Evolutionary conservation across 495 filamentous ascomycete species (phyloP).

Genomic region (Neurospora sp.): DNA sequence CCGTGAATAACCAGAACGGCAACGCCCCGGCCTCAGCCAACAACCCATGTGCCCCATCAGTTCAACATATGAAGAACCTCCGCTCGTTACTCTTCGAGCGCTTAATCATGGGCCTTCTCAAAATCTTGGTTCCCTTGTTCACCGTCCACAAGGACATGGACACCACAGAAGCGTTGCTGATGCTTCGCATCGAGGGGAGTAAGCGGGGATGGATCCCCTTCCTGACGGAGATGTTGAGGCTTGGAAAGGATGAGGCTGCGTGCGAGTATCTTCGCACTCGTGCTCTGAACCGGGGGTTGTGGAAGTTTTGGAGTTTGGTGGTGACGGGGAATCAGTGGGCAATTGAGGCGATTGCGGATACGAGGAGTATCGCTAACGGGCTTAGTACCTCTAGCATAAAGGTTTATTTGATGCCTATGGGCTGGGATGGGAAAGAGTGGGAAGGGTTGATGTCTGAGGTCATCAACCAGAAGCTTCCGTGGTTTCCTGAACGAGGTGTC

Average conservation of each 20-base stretch:
- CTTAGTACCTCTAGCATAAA: not conserved
- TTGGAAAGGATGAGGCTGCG: not conserved
- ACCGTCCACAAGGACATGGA: not conserved
- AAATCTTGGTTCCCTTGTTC: not conserved
- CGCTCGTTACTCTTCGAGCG: not conserved
- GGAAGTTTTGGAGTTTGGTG: not conserved
- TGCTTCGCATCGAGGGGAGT: not conserved
- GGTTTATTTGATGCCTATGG: not conserved
- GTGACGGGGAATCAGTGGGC: not conserved
- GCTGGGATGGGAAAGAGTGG: not conserved
- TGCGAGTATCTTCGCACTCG: not conserved
- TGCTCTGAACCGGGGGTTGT: not conserved
- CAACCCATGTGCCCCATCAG: not conserved
- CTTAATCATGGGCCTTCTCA: not conserved
- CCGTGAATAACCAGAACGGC: not conserved
- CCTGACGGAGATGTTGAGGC: not conserved
- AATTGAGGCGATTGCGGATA: not conserved
- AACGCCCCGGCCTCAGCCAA: not conserved
- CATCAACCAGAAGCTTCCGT: not conserved
- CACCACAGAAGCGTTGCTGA: not conserved
- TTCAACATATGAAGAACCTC: not conserved
- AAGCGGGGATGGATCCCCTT: not conserved
- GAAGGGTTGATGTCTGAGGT: not conserved
- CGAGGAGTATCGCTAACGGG: not conserved
- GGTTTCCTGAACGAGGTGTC: not conserved